Conservation (phyloP, 2,329 filamentous ascomycete species). For the Coniosporium tulheliwenetii region DNA sequence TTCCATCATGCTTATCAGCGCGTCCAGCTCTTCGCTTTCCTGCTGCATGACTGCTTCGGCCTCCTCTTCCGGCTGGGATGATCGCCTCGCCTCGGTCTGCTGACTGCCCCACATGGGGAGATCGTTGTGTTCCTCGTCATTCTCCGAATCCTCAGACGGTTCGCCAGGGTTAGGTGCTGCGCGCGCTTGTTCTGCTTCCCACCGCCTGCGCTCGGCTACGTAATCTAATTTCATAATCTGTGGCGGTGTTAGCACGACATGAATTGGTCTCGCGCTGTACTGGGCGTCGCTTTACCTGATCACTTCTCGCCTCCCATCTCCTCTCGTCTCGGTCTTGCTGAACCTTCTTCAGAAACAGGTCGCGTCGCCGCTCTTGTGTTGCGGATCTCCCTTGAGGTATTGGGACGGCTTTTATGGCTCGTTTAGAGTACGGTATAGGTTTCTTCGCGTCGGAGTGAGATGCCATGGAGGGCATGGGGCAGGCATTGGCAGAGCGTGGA, state of each 20-base stretch:
- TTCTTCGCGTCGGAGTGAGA: conserved; percentile 5
- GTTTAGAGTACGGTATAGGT: conserved; percentile 28
- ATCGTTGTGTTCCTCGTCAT: not conserved
- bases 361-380: conserved; percentile 46
- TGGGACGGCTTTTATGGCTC: conserved; percentile 46
- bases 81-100: conserved; percentile 20
- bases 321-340: conserved; percentile 27
- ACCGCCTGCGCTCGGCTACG: conserved; percentile 23
- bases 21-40: conserved; percentile 25
- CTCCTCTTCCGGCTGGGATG: conserved; percentile 7
- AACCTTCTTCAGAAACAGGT: conserved; percentile 50
- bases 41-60: conserved; percentile 4
- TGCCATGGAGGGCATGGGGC: conserved; percentile 6
- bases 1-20: conserved; percentile 24
- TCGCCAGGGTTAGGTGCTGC: conserved; percentile 19
- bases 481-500: conserved; percentile 24
- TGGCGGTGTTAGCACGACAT: not conserved
- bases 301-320: conserved; percentile 27
- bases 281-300: conserved; percentile 21
- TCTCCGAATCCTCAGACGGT: conserved; percentile 8
- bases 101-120: not conserved
- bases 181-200: conserved; percentile 27
- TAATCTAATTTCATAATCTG: conserved; percentile 34
- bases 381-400: conserved; percentile 44
- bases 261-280: too few relatives aligned